These are phyloP conservation scores for Diaporthe vaccinii DNA, from an alignment of 2,329 filamentous ascomycete species.

Conservation along the genomic window DNA sequence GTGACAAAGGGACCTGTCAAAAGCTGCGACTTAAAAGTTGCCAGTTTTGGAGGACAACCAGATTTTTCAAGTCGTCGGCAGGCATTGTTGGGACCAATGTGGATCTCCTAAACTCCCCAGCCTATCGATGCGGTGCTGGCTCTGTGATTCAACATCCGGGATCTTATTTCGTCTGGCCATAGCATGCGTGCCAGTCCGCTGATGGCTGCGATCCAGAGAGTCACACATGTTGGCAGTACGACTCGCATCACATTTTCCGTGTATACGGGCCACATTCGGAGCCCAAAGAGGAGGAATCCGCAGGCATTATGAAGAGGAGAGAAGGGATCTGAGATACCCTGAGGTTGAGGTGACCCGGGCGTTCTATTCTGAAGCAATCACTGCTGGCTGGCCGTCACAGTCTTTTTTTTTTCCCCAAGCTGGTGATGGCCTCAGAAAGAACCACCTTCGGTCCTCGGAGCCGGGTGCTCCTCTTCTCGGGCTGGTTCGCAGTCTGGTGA, in stretches of 20 bases:
- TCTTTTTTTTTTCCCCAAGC: not conserved
- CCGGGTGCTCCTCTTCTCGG: not conserved
- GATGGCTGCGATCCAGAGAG: too few species aligned
- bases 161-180: not conserved
- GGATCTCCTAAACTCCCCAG: too few species aligned
- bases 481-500: not conserved
- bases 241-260: too few species aligned
- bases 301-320: not conserved
- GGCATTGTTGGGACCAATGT: not conserved
- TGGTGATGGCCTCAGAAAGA: not conserved
- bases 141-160: not conserved
- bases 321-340: accelerated
- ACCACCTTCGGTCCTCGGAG: not conserved
- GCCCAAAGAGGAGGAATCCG: too few species aligned
- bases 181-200: too few species aligned
- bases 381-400: too few species aligned
- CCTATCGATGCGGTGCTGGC: not conserved
- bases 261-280: not conserved
- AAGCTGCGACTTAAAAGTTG: not conserved
- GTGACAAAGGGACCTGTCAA: not conserved
- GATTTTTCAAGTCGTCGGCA: not conserved
- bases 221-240: not conserved
- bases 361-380: not conserved
- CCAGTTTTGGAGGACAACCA: too few species aligned
- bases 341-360: not conserved